A percentile compares a stretch with the other conserved stretches of the same genome.
phyloP scores from a whole-genome alignment of 2,329 filamentous ascomycete genomes.

The Fusarium coicis region DNA sequence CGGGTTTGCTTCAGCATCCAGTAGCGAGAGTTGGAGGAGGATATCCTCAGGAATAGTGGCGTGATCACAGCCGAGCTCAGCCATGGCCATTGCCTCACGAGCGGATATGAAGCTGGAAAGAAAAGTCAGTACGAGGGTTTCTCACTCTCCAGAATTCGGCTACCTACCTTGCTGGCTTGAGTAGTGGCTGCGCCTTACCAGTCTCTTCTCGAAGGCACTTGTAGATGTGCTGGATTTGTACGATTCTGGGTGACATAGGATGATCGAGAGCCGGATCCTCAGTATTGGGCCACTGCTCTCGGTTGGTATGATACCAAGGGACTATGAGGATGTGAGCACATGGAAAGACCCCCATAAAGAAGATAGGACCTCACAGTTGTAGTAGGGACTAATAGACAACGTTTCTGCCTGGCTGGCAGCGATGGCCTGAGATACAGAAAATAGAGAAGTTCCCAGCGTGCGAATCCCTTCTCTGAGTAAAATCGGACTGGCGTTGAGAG shows the following conservation, averaged over 20 bases:
- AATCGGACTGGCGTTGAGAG: slow-evolving; percentile 5
- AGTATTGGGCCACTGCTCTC: neutral
- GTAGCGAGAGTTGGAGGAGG: neutral
- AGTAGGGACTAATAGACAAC: neutral
- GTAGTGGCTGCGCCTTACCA: neutral
- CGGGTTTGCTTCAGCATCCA: neutral
- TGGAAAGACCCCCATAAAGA: rapidly evolving
- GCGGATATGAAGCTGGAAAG: neutral
- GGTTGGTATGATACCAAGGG: neutral
- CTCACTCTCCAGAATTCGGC: rapidly evolving
- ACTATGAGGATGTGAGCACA: neutral
- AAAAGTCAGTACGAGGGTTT: neutral
- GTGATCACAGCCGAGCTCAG: neutral
- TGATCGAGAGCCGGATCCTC: slow-evolving; percentile 12
- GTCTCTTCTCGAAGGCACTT: neutral
- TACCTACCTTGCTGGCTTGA: slow-evolving; percentile 6
- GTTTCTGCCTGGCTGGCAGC: neutral
- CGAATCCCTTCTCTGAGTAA: slow-evolving; percentile 1
- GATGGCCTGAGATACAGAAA: neutral
- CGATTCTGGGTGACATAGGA: slow-evolving; percentile 7
- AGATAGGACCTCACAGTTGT: neutral
- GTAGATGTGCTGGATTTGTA: neutral
- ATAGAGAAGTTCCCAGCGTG: slow-evolving; percentile 7
- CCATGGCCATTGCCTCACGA: neutral
- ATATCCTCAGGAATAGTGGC: neutral